A percentile compares a stretch with the other conserved stretches of the same genome.
These are phyloP conservation scores for Rhodotorula sp. DNA, from an alignment of 1,284 basidiomycete genomes.

Conservation along the genomic window DNA sequence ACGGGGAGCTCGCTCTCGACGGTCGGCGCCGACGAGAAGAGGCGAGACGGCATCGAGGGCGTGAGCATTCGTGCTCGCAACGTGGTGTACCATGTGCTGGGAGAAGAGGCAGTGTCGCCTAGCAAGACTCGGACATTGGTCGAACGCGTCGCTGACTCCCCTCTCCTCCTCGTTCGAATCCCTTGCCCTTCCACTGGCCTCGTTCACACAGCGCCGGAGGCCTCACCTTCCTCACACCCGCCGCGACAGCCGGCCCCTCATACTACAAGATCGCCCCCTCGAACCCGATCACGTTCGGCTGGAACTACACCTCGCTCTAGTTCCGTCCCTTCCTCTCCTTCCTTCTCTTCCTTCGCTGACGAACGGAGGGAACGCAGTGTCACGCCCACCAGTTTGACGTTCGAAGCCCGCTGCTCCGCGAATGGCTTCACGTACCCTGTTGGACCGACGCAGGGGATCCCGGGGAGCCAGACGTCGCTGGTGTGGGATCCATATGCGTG, in stretches of 20 bases:
- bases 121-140: too few species aligned
- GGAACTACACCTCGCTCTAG: slow-evolving; percentile 77
- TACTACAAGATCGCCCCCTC: slow-evolving; percentile 78
- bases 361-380: slow-evolving; percentile 44
- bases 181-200: not conserved
- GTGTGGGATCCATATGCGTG: slow-evolving; percentile 73
- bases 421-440: slow-evolving; percentile 86
- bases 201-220: slow-evolving; percentile 56
- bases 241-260: slow-evolving; percentile 67
- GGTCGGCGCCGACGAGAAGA: too few species aligned
- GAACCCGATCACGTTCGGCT: slow-evolving; percentile 80
- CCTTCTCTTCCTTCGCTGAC: not conserved
- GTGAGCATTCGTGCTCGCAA: too few species aligned
- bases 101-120: too few species aligned
- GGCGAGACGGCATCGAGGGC: too few species aligned
- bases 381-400: slow-evolving; percentile 69
- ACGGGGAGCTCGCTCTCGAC: too few species aligned
- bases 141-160: not conserved
- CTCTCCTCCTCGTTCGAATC: slow-evolving; percentile 56
- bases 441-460: slow-evolving; percentile 60
- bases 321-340: slow-evolving; percentile 2
- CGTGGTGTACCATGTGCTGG: too few species aligned
- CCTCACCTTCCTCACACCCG: slow-evolving; percentile 72
- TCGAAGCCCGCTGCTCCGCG: slow-evolving; percentile 70
- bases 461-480: slow-evolving; percentile 65